phyloP scores from a whole-genome alignment of 164 flowering plant genomes.

The Annona squamosa region DNA sequence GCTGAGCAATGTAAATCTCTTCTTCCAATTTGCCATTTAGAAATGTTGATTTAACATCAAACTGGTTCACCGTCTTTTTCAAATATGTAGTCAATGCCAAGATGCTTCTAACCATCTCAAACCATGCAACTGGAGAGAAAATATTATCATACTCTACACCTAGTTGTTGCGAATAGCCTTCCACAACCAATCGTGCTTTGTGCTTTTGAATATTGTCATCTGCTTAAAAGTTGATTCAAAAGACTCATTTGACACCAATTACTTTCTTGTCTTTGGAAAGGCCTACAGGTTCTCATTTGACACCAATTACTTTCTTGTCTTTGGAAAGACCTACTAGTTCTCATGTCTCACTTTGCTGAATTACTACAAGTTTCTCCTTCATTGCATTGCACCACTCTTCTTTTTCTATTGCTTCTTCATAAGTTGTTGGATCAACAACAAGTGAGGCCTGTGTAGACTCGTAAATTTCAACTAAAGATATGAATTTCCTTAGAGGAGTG shows the following conservation, averaged over 20 bases:
- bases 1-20: neutral
- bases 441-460: neutral
- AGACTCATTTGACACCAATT: conserved; percentile 2
- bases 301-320: neutral
- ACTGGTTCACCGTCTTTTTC: no score
- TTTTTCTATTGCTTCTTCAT: neutral
- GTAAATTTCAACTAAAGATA: neutral
- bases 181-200: neutral
- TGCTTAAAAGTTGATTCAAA: no score
- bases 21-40: neutral
- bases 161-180: no score
- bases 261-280: neutral
- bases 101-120: no score
- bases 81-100: no score
- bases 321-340: neutral
- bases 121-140: no score
- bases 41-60: neutral
- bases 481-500: neutral
- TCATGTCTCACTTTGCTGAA: neutral
- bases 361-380: neutral
- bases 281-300: neutral
- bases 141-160: no score
- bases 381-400: neutral
- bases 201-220: neutral
- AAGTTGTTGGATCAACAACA: neutral